Evolutionary conservation across 148 eudicot genomes (phyloP).

Genomic region (Arbutus unedo): DNA sequence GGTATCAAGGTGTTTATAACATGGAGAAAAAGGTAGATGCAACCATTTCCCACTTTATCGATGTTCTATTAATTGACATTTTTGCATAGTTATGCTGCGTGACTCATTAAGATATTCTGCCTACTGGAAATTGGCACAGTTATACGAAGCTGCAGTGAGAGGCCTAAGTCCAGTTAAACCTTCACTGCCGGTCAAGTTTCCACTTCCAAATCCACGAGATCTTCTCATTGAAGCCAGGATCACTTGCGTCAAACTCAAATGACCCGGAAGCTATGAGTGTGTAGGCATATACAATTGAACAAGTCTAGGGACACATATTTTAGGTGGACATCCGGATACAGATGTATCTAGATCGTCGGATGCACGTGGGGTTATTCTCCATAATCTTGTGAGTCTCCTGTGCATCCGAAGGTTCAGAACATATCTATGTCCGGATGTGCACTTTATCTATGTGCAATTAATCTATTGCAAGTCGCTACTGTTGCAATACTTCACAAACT

Average conservation of each 20-base stretch:
- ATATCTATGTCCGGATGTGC: too few relatives aligned
- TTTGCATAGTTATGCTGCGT: neutral
- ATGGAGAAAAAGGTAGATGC: constrained; percentile 52
- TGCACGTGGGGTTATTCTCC: too few relatives aligned
- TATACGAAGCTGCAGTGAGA: constrained; percentile 45
- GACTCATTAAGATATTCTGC: neutral
- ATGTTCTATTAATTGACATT: neutral
- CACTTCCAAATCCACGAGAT: constrained; percentile 51
- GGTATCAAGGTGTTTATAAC: constrained; percentile 65
- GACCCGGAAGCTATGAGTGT: constrained; percentile 26
- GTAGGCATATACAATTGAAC: too few relatives aligned
- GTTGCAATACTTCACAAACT: too few relatives aligned
- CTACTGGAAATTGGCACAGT: constrained; percentile 26
- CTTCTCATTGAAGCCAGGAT: constrained; percentile 61
- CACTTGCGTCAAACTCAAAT: constrained; percentile 27
- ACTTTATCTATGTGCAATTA: too few relatives aligned
- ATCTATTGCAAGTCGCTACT: too few relatives aligned
- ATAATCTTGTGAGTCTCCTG: too few relatives aligned
- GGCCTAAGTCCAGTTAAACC: constrained; percentile 42
- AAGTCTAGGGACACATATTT: too few relatives aligned
- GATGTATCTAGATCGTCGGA: too few relatives aligned
- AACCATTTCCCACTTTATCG: neutral
- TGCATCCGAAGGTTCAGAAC: too few relatives aligned
- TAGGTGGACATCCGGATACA: too few relatives aligned
- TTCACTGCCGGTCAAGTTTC: constrained; percentile 44